A percentile compares a stretch with the other conserved stretches of the same genome.
Conservation (phyloP, 371 early-diverging fungal species). For the Lichtheimia ramosa region DNA sequence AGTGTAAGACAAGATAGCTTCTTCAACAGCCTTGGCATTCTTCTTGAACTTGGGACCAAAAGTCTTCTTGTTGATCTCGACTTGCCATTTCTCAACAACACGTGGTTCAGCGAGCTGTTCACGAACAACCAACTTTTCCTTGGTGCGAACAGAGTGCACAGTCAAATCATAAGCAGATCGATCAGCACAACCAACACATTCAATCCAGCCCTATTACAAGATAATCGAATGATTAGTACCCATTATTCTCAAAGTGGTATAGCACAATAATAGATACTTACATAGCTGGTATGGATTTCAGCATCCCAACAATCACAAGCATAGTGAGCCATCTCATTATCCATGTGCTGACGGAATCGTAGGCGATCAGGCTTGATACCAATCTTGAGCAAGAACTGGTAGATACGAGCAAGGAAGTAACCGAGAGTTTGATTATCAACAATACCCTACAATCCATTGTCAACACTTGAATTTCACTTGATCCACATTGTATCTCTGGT, state of each 20-base stretch:
- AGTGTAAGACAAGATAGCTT: constrained; percentile 64
- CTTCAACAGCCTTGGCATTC: constrained; percentile 88
- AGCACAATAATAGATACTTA: constrained; percentile 16
- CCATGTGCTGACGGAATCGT: constrained; percentile 99
- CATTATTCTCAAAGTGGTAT: not conserved
- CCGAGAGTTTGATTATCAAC: constrained; percentile 98
- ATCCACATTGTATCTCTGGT: no score
- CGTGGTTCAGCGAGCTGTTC: constrained; percentile 87
- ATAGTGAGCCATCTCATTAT: constrained; percentile 99
- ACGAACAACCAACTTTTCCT: constrained; percentile 92
- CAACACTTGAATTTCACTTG: no score
- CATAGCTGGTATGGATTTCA: constrained; percentile 87
- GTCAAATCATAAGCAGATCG: constrained; percentile 98
- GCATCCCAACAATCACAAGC: constrained; percentile 99
- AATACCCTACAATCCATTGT: constrained; percentile 51
- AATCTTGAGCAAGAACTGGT: constrained; percentile 90
- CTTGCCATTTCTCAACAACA: constrained; percentile 73
- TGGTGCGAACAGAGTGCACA: constrained; percentile 90
- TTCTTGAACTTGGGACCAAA: constrained; percentile 94
- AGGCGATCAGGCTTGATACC: constrained; percentile 91
- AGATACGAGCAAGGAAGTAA: constrained; percentile 97
- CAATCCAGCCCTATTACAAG: constrained; percentile 94
- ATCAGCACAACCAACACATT: constrained; percentile 99
- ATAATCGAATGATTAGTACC: no score
- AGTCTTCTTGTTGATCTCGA: constrained; percentile 91